phyloP scores from a whole-genome alignment of 2,329 filamentous ascomycete species.

The Davidsoniella eucalypti region DNA sequence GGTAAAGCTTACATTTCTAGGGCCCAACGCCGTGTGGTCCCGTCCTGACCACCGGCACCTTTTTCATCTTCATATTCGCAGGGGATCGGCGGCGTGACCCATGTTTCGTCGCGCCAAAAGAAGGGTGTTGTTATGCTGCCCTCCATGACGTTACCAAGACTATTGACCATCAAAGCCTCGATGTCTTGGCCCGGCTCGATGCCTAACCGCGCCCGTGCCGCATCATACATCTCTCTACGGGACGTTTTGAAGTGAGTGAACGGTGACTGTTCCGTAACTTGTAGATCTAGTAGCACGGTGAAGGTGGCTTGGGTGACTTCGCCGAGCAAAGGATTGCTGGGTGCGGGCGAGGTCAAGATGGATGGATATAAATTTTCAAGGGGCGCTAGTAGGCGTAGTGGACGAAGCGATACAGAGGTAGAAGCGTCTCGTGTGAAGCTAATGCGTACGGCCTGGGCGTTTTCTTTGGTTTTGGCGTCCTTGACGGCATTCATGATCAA shows the following conservation, averaged over 20 bases:
- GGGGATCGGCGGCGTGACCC: constrained; percentile 65
- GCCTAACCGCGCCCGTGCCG: constrained; percentile 44
- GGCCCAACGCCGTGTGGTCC: constrained; percentile 73
- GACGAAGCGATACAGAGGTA: constrained; percentile 26
- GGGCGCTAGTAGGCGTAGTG: constrained; percentile 21
- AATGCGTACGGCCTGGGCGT: constrained; percentile 30
- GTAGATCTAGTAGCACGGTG: constrained; percentile 28
- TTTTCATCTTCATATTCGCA: constrained; percentile 19
- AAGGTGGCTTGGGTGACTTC: constrained; percentile 21
- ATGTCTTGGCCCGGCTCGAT: constrained; percentile 29
- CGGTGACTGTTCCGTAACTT: constrained; percentile 31
- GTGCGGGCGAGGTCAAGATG: constrained; percentile 24
- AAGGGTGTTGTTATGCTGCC: constrained; percentile 71
- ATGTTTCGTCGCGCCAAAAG: constrained; percentile 53
- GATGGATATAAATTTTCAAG: constrained; percentile 28
- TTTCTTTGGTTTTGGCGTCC: background rate
- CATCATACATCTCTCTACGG: constrained; percentile 51
- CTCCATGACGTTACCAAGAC: constrained; percentile 57
- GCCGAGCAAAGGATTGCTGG: constrained; percentile 27
- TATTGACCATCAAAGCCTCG: constrained; percentile 64
- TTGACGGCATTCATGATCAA: constrained; percentile 19
- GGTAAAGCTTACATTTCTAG: constrained; percentile 38
- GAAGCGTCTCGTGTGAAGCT: constrained; percentile 33
- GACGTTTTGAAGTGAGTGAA: constrained; percentile 83
- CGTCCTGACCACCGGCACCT: constrained; percentile 62